Base-by-base conservation (phyloP, 2,329 filamentous ascomycete species). In the Colletotrichum australisinense region DNA sequence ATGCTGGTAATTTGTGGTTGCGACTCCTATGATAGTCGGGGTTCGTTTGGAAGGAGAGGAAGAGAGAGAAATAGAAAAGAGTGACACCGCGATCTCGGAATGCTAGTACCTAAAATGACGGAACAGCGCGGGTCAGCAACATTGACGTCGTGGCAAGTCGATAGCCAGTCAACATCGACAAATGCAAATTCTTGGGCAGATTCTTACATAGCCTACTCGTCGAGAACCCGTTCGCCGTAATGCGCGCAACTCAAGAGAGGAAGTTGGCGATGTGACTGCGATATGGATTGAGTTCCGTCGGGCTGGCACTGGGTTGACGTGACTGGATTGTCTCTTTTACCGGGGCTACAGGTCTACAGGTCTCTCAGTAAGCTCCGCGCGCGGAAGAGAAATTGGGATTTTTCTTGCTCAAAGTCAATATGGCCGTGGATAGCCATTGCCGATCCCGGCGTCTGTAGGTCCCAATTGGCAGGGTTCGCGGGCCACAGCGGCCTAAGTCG, bases 121-220 rank as follows among this genome's bases (percentile, higher is more conserved):
- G 64, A 62, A 63, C 63, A 74, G 75, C 74, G 76, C 75, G 72
- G 70, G 75, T 76, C 75, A 78, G 76, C 75, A 76, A 69, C 30
- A 22, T 53, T 24, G 62, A 38, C 59, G 59, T 58, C 26, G 32
- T 53, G 72, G 42, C 42, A 62, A 28, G 46, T 7, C 42, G n/a
- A 46, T 28, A 49, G 55, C 57, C 67, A 67, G 70, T 52, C 38
- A 26, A 46, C 30, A 49, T 35, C 19, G 26, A 66, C 22, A 52
- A 26, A 42, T 52, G 35, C 26, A 28, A 32, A 16, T 19, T 5
- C 16, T 11, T 19, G 30, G 8, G 38, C 16, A 2, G 32, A 57
- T 19, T 24, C 67, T 73, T 73, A 73, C 71, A 73, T 66, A 32
- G 55, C 57, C 63, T 55, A 46, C 24, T 9, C 22, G 30, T 30